phyloP scores from a whole-genome alignment of 2,329 filamentous ascomycete species.

The Pyrenochaeta sp. region DNA sequence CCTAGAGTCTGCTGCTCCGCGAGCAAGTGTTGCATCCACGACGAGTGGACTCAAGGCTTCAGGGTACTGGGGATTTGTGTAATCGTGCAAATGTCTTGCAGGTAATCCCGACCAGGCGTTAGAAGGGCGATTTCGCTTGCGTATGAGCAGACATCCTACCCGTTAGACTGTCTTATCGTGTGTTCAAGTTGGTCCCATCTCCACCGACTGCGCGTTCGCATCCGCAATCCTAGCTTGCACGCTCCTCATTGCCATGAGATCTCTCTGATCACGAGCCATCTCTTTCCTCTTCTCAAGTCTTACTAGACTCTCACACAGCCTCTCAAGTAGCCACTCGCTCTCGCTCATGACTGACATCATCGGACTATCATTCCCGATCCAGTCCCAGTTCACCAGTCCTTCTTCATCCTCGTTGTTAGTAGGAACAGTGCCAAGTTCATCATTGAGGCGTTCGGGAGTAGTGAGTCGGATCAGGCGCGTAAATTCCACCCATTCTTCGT shows the following conservation, averaged over 20 bases:
- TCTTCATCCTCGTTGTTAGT: slow-evolving; percentile 61
- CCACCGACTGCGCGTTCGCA: background rate
- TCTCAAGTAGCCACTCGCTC: slow-evolving; percentile 72
- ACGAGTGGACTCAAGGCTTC: too few relatives aligned
- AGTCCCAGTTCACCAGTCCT: slow-evolving; percentile 73
- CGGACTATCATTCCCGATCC: slow-evolving; percentile 74
- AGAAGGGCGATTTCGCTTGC: background rate
- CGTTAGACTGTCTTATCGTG: too few relatives aligned
- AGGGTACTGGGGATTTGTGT: too few relatives aligned
- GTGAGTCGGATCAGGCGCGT: slow-evolving; percentile 74
- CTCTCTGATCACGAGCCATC: slow-evolving; percentile 5
- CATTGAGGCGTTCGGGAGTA: slow-evolving; percentile 21
- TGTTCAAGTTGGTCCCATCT: background rate
- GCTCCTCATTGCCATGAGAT: background rate
- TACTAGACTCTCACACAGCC: slow-evolving; percentile 70
- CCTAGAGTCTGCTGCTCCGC: background rate
- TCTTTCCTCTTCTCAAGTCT: slow-evolving; percentile 40
- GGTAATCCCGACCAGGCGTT: background rate
- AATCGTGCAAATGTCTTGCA: too few relatives aligned
- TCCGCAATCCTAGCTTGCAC: slow-evolving; percentile 1
- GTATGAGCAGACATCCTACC: background rate
- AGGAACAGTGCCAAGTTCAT: slow-evolving; percentile 10
- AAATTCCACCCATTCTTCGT: slow-evolving; percentile 88
- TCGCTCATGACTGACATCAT: slow-evolving; percentile 70
- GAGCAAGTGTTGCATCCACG: too few relatives aligned